phyloP scores from a whole-genome alignment of 495 filamentous ascomycete species.

The Apiosordaria backusii region DNA sequence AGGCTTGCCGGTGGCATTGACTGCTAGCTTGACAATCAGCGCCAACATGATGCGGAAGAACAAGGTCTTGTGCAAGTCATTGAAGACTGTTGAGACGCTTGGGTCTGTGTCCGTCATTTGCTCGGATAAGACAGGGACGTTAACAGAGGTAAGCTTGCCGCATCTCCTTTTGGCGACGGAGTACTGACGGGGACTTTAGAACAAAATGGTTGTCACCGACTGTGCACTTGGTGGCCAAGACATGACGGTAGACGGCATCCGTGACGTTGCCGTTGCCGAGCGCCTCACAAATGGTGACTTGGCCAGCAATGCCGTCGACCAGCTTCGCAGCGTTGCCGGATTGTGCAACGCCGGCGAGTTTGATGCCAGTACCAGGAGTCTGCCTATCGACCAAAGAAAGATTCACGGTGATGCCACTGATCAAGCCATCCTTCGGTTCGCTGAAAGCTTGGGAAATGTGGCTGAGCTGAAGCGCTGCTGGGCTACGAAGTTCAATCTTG shows the following conservation, averaged over 20 bases:
- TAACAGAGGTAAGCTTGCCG: constrained; percentile 53
- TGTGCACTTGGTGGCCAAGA: constrained; percentile 44
- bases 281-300: constrained; percentile 24
- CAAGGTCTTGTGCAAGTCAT: constrained; percentile 61
- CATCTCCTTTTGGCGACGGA: background rate
- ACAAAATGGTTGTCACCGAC: constrained; percentile 59
- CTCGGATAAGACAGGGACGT: constrained; percentile 67
- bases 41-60: constrained; percentile 61
- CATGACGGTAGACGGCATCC: constrained; percentile 39
- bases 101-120: constrained; percentile 65
- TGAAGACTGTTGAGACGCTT: constrained; percentile 67
- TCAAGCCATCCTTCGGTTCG: constrained; percentile 63
- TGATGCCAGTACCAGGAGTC: constrained; percentile 53
- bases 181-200: constrained; percentile 31
- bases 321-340: constrained; percentile 49
- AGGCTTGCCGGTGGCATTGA: constrained; percentile 66
- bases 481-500: constrained; percentile 60
- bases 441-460: constrained; percentile 54
- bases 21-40: constrained; percentile 52
- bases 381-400: constrained; percentile 52
- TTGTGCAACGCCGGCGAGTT: constrained; percentile 72
- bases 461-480: constrained; percentile 48
- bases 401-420: constrained; percentile 73
- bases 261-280: constrained; percentile 35
- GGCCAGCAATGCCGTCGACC: constrained; percentile 41